Percentiles rank a stretch among this genome's conserved stretches.
phyloP scores from a whole-genome alignment of 1,284 basidiomycete species.

The Puccinia sorghi region DNA sequence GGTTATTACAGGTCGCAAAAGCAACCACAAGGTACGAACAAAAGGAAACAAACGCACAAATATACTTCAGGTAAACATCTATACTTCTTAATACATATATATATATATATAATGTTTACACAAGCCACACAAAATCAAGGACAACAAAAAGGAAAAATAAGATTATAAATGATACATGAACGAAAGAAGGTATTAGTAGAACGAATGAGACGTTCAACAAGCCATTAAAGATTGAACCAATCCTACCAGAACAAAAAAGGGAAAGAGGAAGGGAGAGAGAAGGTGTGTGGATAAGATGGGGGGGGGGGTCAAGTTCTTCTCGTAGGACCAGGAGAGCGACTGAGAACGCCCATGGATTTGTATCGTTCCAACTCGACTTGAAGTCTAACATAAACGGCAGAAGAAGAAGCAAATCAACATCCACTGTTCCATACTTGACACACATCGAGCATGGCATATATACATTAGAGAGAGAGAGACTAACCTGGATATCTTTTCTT shows the following conservation, averaged over 20 bases:
- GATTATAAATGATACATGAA: not conserved
- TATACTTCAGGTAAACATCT: too few relatives aligned
- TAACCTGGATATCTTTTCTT: constrained; percentile 70
- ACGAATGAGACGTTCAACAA: not conserved
- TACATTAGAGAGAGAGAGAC: not conserved
- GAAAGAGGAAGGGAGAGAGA: constrained; percentile 9
- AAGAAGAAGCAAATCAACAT: not conserved
- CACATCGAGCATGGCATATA: too few relatives aligned
- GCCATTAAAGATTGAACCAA: not conserved
- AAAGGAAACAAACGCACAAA: too few relatives aligned
- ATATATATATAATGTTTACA: not conserved
- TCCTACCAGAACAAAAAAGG: not conserved
- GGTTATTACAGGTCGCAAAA: too few relatives aligned
- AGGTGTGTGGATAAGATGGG: not conserved
- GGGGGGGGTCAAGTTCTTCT: constrained; percentile 19
- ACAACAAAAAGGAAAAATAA: constrained; percentile 1
- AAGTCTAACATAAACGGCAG: constrained; percentile 23
- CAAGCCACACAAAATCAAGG: not conserved
- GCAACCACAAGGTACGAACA: too few relatives aligned
- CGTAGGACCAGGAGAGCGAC: constrained; percentile 44
- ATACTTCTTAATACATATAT: not conserved
- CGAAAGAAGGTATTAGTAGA: not conserved
- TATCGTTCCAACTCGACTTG: constrained; percentile 50
- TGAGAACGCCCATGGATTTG: constrained; percentile 43
- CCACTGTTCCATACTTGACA: not conserved